Conservation (phyloP, 352 stramenopile species). For the Globisporangium paddicum region DNA sequence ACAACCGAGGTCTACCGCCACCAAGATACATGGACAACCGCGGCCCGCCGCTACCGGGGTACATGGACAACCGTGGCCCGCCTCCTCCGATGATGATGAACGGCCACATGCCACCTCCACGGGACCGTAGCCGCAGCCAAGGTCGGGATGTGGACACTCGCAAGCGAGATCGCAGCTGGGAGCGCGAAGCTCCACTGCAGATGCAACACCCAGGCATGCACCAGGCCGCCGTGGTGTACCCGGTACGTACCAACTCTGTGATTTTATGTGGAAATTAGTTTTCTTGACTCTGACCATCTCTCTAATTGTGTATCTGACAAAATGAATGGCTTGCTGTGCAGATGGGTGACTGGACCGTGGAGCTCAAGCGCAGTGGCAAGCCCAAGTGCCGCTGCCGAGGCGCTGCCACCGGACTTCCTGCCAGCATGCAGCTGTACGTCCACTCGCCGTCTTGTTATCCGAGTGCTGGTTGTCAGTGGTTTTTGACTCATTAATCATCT, state of each 20-base stretch:
- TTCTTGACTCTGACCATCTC: not conserved
- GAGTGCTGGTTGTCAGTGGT: not conserved
- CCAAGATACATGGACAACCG: conserved; percentile 33
- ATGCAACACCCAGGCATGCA: not conserved
- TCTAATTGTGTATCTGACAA: conserved; percentile 15
- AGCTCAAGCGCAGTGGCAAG: conserved; percentile 44
- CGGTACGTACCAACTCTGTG: conserved; percentile 6
- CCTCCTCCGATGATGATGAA: conserved; percentile 26
- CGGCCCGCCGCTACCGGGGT: conserved; percentile 18
- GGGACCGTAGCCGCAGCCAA: conserved; percentile 27
- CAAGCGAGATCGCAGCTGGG: conserved; percentile 17
- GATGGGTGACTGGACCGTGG: conserved; percentile 36
- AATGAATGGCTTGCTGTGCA: not conserved
- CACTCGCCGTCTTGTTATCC: not conserved
- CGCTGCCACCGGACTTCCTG: conserved; percentile 20
- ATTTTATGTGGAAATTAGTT: not conserved
- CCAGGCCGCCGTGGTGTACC: conserved; percentile 12
- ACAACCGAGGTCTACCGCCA: conserved; percentile 23
- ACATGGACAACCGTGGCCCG: conserved; percentile 30
- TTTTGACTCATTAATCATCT: not conserved
- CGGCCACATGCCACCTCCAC: conserved; percentile 12
- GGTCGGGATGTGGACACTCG: conserved; percentile 4
- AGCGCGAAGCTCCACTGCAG: conserved; percentile 3
- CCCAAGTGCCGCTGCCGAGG: conserved; percentile 46
- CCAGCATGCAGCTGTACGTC: conserved; percentile 16